Evolutionary conservation across 2,329 filamentous ascomycete genomes (phyloP).

Genomic region (Chaetothyriales sp.): DNA sequence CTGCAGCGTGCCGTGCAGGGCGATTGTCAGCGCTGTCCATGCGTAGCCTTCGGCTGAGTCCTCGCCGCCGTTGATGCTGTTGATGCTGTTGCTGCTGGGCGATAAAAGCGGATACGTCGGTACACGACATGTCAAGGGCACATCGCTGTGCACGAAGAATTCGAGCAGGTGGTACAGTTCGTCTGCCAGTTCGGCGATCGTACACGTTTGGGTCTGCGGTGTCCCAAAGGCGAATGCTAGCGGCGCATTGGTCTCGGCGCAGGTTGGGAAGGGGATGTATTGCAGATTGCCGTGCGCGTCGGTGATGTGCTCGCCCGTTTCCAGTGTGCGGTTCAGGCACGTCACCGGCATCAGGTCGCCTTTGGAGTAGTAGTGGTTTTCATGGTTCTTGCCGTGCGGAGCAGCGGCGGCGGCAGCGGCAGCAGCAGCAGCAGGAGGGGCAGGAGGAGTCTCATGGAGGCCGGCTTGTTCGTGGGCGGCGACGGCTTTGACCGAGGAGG

Average conservation of each 20-base stretch:
- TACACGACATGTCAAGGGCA: slow-evolving; percentile 79
- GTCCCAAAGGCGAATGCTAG: slow-evolving; percentile 78
- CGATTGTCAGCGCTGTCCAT: slow-evolving; percentile 77
- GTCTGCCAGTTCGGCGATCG: slow-evolving; percentile 39
- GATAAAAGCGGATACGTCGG: slow-evolving; percentile 54
- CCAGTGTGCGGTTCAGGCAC: slow-evolving; percentile 58
- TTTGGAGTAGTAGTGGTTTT: slow-evolving; percentile 28
- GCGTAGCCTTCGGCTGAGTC: slow-evolving; percentile 24
- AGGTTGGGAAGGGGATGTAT: slow-evolving; percentile 81
- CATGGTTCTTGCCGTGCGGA: neutral
- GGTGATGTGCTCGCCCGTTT: slow-evolving; percentile 42
- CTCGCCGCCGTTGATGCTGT: slow-evolving; percentile 15
- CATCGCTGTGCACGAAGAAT: slow-evolving; percentile 97
- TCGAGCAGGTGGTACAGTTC: slow-evolving; percentile 45
- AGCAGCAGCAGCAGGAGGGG: too few species aligned
- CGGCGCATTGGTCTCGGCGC: slow-evolving; percentile 68
- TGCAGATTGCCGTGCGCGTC: slow-evolving; percentile 68
- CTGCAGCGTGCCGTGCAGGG: slow-evolving; percentile 78
- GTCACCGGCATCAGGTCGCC: slow-evolving; percentile 55
- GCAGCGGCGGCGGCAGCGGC: too few species aligned
- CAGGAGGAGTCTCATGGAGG: neutral
- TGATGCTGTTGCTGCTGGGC: slow-evolving; percentile 8
- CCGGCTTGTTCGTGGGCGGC: slow-evolving; percentile 3
- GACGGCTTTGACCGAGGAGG: slow-evolving; percentile 10
- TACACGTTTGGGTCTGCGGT: slow-evolving; percentile 43